Conservation (phyloP, 2,329 filamentous ascomycete species). For the Colletotrichum graminicola region DNA sequence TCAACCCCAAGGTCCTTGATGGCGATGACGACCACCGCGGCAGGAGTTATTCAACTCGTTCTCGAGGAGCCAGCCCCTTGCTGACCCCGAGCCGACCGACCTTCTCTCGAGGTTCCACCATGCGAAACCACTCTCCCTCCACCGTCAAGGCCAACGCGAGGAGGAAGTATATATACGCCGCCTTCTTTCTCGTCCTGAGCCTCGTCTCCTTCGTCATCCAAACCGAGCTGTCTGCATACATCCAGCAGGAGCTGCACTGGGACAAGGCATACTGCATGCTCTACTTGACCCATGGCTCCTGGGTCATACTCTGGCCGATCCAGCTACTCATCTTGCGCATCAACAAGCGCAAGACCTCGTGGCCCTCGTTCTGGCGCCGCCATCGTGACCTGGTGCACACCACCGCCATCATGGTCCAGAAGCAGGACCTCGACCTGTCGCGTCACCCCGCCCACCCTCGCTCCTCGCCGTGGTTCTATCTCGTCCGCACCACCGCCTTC, state of each 20-base stretch:
- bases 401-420: conserved; percentile 85
- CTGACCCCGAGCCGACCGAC: conserved; percentile 43
- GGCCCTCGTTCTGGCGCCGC: conserved; percentile 85
- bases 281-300: conserved; percentile 96
- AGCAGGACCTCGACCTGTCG: conserved; percentile 77
- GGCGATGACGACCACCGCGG: conserved; percentile 44
- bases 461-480: conserved; percentile 70
- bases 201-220: conserved; percentile 91
- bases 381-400: conserved; percentile 64
- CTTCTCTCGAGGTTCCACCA: conserved; percentile 69
- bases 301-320: conserved; percentile 88
- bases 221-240: conserved; percentile 95
- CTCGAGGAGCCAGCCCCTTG: conserved; percentile 39
- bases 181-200: conserved; percentile 84
- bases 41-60: conserved; percentile 38
- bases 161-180: conserved; percentile 89
- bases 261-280: conserved; percentile 99
- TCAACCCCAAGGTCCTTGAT: conserved; percentile 52
- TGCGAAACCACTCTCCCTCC: conserved; percentile 77
- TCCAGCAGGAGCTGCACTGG: conserved; percentile 93
- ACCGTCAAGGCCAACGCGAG: conserved; percentile 66
- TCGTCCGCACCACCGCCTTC: conserved; percentile 82
- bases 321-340: conserved; percentile 85
- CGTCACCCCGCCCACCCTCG: conserved; percentile 53
- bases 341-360: conserved; percentile 82